These are phyloP conservation scores for Plenodomus lindquistii DNA, from an alignment of 2,329 filamentous ascomycete species.

Conservation along the genomic window DNA sequence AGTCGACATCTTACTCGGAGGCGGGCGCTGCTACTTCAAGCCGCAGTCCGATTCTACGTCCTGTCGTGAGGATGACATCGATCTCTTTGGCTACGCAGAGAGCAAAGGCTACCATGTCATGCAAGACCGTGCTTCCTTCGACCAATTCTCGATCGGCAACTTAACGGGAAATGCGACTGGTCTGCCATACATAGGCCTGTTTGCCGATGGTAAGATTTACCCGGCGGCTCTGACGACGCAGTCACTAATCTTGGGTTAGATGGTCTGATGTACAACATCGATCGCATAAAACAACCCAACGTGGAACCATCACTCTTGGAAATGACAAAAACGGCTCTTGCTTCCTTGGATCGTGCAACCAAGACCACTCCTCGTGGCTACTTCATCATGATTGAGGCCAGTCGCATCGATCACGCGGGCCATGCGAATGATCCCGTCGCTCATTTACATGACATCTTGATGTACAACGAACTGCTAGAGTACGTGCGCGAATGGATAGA, in stretches of 20 bases:
- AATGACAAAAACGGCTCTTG: slow-evolving; percentile 47
- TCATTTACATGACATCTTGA: slow-evolving; percentile 45
- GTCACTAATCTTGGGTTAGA: slow-evolving; percentile 3
- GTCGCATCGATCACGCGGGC: slow-evolving; percentile 27
- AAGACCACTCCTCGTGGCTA: slow-evolving; percentile 42
- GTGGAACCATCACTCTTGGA: slow-evolving; percentile 47
- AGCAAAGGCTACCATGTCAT: slow-evolving; percentile 44
- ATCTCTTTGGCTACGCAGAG: slow-evolving; percentile 43
- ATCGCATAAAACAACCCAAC: slow-evolving; percentile 44
- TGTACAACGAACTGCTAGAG: slow-evolving; percentile 47
- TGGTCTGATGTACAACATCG: slow-evolving; percentile 42
- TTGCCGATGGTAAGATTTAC: slow-evolving; percentile 36
- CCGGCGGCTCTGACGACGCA: background rate
- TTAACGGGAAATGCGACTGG: slow-evolving; percentile 20
- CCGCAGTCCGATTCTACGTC: slow-evolving; percentile 42
- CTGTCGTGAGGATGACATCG: slow-evolving; percentile 45
- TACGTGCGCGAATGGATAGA: slow-evolving; percentile 48
- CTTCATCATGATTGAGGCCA: slow-evolving; percentile 44
- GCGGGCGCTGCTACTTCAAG: slow-evolving; percentile 49
- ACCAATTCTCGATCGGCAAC: slow-evolving; percentile 31
- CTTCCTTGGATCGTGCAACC: slow-evolving; percentile 42
- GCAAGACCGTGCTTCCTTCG: slow-evolving; percentile 43
- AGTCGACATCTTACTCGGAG: slow-evolving; percentile 48
- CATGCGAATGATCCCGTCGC: slow-evolving; percentile 31
- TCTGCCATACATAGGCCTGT: slow-evolving; percentile 47